phyloP scores from a whole-genome alignment of 2,329 filamentous ascomycete species.

The Penicillium sp. region DNA sequence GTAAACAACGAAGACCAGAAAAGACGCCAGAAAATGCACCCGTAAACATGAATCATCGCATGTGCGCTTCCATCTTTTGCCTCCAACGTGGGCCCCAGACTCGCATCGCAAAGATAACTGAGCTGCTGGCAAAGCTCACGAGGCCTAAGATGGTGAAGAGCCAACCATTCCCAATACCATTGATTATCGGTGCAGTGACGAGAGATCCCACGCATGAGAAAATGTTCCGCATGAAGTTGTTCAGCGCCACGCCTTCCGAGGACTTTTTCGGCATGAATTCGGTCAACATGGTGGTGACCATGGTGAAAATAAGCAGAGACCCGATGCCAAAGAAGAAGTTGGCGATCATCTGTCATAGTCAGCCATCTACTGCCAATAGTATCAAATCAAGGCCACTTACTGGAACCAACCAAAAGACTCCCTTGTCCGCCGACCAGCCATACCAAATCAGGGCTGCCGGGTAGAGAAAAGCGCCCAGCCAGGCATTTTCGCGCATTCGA shows the following conservation, averaged over 20 bases:
- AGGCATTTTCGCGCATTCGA: conserved; percentile 75
- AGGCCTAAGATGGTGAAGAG: conserved; percentile 60
- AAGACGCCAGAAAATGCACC: no score
- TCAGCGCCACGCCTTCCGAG: conserved; percentile 68
- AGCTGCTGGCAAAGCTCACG: conserved; percentile 54
- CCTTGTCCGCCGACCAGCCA: conserved; percentile 64
- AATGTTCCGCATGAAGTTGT: conserved; percentile 76
- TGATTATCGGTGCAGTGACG: conserved; percentile 64
- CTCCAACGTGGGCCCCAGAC: conserved; percentile 60
- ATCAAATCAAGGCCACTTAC: conserved; percentile 28
- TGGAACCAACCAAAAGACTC: conserved; percentile 58
- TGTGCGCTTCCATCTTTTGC: conserved; percentile 51
- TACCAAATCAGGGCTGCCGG: conserved; percentile 67
- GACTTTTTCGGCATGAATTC: conserved; percentile 71
- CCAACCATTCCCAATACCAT: conserved; percentile 68
- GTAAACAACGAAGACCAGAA: no score
- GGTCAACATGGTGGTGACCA: conserved; percentile 74
- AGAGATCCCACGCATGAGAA: conserved; percentile 66
- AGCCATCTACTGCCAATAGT: conserved; percentile 1
- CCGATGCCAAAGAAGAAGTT: conserved; percentile 70
- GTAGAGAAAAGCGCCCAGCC: conserved; percentile 65
- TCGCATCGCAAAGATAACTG: conserved; percentile 56
- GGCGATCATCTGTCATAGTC: conserved; percentile 46
- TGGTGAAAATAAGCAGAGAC: conserved; percentile 71
- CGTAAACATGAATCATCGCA: conserved; percentile 11